Evolutionary conservation across 2,329 filamentous ascomycete genomes (phyloP).

Genomic region (Harringtonia aguacate): DNA sequence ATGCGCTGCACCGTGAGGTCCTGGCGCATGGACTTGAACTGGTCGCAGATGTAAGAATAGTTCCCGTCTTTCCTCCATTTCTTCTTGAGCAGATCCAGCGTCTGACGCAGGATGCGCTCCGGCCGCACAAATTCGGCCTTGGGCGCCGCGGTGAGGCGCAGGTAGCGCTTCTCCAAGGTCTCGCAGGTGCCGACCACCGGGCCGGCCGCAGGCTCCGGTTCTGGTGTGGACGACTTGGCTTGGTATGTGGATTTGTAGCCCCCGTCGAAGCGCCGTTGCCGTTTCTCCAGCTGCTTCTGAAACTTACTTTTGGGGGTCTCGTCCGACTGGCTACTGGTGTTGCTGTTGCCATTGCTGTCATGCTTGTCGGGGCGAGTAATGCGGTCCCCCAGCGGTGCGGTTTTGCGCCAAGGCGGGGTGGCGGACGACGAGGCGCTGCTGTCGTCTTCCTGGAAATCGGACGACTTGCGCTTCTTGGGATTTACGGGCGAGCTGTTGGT

Average conservation of each 20-base stretch:
- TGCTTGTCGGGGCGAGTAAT: slow-evolving; percentile 44
- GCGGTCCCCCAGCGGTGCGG: slow-evolving; percentile 59
- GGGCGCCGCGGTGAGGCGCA: slow-evolving; percentile 83
- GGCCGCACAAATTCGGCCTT: slow-evolving; percentile 85
- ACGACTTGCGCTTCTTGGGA: slow-evolving; percentile 75
- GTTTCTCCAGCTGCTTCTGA: slow-evolving; percentile 75
- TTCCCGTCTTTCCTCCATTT: slow-evolving; percentile 93
- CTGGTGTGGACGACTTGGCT: slow-evolving; percentile 38
- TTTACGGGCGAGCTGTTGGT: slow-evolving; percentile 12
- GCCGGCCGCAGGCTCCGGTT: slow-evolving; percentile 37
- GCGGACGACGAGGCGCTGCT: slow-evolving; percentile 27
- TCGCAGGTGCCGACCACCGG: slow-evolving; percentile 82
- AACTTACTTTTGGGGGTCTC: slow-evolving; percentile 64
- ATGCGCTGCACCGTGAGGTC: slow-evolving; percentile 97
- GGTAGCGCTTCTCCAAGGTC: slow-evolving; percentile 83
- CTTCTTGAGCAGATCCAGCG: slow-evolving; percentile 78
- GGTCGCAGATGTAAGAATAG: slow-evolving; percentile 96
- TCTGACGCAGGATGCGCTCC: slow-evolving; percentile 66
- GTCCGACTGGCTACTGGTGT: slow-evolving; percentile 18
- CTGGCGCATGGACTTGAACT: slow-evolving; percentile 97
- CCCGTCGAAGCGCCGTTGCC: slow-evolving; percentile 75
- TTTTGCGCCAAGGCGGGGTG: slow-evolving; percentile 65
- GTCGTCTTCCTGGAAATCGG: slow-evolving; percentile 43
- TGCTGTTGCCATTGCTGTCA: not conserved
- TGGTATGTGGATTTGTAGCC: slow-evolving; percentile 47